phyloP scores from a whole-genome alignment of 2,329 filamentous ascomycete species.

The Phaeoacremonium minimum region DNA sequence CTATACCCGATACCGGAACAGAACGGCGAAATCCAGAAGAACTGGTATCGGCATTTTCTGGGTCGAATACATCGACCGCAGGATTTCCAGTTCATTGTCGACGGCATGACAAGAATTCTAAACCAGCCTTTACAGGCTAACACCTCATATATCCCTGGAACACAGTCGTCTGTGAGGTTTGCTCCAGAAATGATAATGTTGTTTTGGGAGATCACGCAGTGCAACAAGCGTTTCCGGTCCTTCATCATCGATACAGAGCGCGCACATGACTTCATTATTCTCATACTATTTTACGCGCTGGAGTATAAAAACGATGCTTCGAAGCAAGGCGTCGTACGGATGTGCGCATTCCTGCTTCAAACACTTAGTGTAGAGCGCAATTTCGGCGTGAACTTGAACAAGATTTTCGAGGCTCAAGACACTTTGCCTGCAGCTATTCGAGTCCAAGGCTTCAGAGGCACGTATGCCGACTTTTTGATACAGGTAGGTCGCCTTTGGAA shows the following conservation, averaged over 20 bases:
- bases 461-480: slow-evolving; percentile 90
- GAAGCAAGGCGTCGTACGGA: slow-evolving; percentile 87
- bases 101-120: slow-evolving; percentile 87
- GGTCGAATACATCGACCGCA: slow-evolving; percentile 87
- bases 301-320: slow-evolving; percentile 82
- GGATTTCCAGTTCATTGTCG: slow-evolving; percentile 95
- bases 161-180: slow-evolving; percentile 76
- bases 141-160: slow-evolving; percentile 81
- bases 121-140: slow-evolving; percentile 91
- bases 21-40: slow-evolving; percentile 67
- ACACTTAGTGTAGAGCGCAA: slow-evolving; percentile 89
- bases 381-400: slow-evolving; percentile 88
- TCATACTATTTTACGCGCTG: slow-evolving; percentile 88
- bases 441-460: slow-evolving; percentile 79
- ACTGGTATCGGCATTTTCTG: slow-evolving; percentile 90
- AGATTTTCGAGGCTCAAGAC: slow-evolving; percentile 82
- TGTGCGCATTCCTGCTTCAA: slow-evolving; percentile 96
- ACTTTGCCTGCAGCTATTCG: slow-evolving; percentile 78
- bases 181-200: slow-evolving; percentile 95
- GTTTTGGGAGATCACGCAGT: slow-evolving; percentile 96
- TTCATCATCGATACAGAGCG: slow-evolving; percentile 96
- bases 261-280: slow-evolving; percentile 86
- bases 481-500: slow-evolving; percentile 55
- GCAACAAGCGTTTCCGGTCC: slow-evolving; percentile 93
- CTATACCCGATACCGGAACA: slow-evolving; percentile 85